Evolutionary conservation across 2,329 filamentous ascomycete genomes (phyloP), one percentile per base, ranked within the genome.

Genomic region (Tolypocladium sp.): DNA sequence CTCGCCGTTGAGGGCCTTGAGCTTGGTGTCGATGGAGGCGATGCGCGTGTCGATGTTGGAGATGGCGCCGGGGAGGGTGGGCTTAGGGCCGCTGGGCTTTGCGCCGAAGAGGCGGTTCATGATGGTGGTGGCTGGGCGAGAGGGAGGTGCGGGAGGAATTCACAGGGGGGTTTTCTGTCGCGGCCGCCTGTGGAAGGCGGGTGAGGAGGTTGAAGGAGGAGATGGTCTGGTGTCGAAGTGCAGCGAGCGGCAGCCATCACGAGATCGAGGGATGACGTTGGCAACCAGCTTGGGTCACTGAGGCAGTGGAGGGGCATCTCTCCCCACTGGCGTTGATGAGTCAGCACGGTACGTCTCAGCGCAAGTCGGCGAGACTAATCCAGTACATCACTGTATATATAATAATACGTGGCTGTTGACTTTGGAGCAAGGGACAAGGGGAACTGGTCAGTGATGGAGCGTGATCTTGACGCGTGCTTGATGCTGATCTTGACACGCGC

Each of bases 51-150:
- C 92, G 70, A 94, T 89, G 80, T 90, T 94, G 73, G 80, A 75
- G 69, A 97, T 96, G 66, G 92, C 92, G 67, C 84, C 81, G 76
- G 84, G 85, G 66, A 97, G 89, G 56, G 90, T 93, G 56, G 94
- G 91, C 77, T 97, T 97, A 58, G 94, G 92, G 63, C 87, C 87
- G 64, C 89, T 87, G 76, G 84, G 88, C 77, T 92, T 94, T 67
- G 88, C 84, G 72, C 94, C 94, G 74, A 99, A 99, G 67, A 99
- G 83, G 68, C 94, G 90, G 75, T 99, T 97, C 94, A 99, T 97
- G 63, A 58, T 80, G 75, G 62, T 35, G 12, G 49, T 10, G 30
- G 49, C 17, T 37, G 49, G 10, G 30, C 20, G 30, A 5, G 10
- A 22, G 12, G 30, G 49, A 35, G 9, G 17, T n/a, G 46, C 9